Conservation (phyloP, 1,284 basidiomycete genomes). For the Rhodotorula sp. region DNA sequence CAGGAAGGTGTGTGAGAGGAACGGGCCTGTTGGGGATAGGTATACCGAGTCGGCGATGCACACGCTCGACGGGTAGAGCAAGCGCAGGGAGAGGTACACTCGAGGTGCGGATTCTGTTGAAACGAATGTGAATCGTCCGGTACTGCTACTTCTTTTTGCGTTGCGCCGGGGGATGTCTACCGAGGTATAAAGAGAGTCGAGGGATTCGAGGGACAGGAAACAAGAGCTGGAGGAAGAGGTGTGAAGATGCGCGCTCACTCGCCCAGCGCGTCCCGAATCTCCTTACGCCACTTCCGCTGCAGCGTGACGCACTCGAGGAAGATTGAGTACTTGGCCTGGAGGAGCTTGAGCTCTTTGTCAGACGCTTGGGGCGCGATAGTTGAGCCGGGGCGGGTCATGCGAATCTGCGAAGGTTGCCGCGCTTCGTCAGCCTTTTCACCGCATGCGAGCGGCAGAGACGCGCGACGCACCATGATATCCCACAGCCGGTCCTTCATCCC, state of each 20-base stretch:
- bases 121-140: too few relatives aligned
- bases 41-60: neutral
- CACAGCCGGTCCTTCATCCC: constrained; percentile 71
- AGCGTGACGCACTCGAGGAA: constrained; percentile 84
- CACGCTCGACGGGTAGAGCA: constrained; percentile 1
- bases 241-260: constrained; percentile 5
- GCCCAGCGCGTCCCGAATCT: constrained; percentile 41
- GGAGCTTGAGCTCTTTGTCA: constrained; percentile 64
- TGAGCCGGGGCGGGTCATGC: constrained; percentile 85
- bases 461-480: constrained; percentile 76
- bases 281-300: constrained; percentile 70
- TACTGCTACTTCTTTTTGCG: too few relatives aligned
- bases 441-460: neutral
- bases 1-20: neutral
- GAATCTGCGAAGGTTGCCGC: constrained; percentile 55
- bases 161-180: too few relatives aligned
- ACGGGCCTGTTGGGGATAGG: neutral
- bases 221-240: neutral
- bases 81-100: too few relatives aligned
- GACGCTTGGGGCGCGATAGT: constrained; percentile 65
- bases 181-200: too few relatives aligned
- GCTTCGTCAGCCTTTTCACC: neutral
- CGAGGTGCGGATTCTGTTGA: too few relatives aligned
- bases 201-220: neutral
- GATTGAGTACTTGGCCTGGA: constrained; percentile 91